Evolutionary conservation across 1,284 basidiomycete species (phyloP).

Genomic region (Leccinum pachyderme): DNA sequence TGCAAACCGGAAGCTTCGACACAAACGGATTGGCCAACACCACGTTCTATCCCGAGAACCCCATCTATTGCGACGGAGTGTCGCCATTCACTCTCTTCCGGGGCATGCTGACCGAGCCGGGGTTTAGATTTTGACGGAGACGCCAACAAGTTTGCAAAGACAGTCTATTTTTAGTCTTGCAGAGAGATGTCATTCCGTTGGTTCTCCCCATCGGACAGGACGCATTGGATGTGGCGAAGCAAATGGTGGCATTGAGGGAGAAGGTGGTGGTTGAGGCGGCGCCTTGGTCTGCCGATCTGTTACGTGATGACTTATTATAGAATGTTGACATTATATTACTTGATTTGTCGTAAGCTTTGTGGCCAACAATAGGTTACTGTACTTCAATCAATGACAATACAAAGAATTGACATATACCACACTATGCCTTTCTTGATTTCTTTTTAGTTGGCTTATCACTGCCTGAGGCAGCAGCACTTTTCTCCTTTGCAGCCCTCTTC

Average conservation of each 20-base stretch:
- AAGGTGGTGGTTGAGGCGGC: constrained; percentile 4
- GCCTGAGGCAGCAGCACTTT: background rate
- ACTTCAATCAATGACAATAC: too few species aligned
- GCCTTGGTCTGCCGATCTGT: constrained; percentile 14
- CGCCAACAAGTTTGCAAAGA: constrained; percentile 7
- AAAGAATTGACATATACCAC: too few species aligned
- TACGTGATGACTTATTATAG: background rate
- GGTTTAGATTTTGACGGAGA: constrained; percentile 8
- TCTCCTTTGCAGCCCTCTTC: too few species aligned
- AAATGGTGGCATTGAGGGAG: background rate
- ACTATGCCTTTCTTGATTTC: background rate
- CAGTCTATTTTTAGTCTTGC: constrained; percentile 3
- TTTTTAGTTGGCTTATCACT: background rate
- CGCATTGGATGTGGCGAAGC: constrained; percentile 8
- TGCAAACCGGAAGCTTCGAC: constrained; percentile 7
- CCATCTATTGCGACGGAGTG: background rate
- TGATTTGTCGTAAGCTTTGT: too few species aligned
- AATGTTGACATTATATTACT: background rate
- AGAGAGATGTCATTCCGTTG: constrained; percentile 4
- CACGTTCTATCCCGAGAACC: constrained; percentile 1
- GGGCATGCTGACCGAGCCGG: background rate
- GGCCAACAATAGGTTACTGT: too few species aligned
- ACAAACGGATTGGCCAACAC: constrained; percentile 5
- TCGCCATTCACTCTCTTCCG: constrained; percentile 1
- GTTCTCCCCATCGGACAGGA: constrained; percentile 14